Evolutionary conservation across 2,329 filamentous ascomycete genomes (phyloP).

Genomic region (Colletotrichum chlorophyti): DNA sequence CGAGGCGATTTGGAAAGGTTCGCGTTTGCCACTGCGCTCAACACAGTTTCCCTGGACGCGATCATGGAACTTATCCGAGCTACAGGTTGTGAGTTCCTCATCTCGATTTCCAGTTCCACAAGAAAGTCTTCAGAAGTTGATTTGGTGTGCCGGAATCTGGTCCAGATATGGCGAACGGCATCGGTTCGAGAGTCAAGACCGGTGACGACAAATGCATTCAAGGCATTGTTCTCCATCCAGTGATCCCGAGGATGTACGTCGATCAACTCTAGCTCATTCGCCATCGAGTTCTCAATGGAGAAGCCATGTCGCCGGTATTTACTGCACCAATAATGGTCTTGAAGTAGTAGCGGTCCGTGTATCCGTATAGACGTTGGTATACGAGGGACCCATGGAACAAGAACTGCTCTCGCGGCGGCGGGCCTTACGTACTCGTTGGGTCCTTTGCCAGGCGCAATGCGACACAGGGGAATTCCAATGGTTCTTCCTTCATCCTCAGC

Average conservation of each 20-base stretch:
- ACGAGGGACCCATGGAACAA: background rate
- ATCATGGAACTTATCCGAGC: background rate
- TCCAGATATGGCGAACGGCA: background rate
- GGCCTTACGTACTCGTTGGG: slow-evolving; percentile 8
- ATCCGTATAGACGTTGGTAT: background rate
- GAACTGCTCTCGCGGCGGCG: background rate
- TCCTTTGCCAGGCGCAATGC: background rate
- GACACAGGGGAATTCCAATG: background rate
- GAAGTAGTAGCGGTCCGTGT: rapidly evolving
- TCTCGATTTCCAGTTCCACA: background rate
- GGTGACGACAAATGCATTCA: background rate
- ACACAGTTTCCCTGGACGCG: background rate
- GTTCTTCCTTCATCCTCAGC: background rate
- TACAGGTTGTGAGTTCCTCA: background rate
- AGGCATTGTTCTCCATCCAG: background rate
- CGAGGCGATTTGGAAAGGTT: background rate
- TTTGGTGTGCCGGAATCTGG: background rate
- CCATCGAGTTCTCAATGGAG: background rate
- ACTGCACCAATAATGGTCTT: background rate
- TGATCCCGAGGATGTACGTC: background rate
- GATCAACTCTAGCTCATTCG: background rate
- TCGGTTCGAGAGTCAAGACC: background rate
- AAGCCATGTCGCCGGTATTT: background rate
- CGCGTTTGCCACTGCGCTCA: background rate
- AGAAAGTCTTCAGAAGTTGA: background rate